phyloP scores from a whole-genome alignment of 2,329 filamentous ascomycete species.

The Alternaria dauci region DNA sequence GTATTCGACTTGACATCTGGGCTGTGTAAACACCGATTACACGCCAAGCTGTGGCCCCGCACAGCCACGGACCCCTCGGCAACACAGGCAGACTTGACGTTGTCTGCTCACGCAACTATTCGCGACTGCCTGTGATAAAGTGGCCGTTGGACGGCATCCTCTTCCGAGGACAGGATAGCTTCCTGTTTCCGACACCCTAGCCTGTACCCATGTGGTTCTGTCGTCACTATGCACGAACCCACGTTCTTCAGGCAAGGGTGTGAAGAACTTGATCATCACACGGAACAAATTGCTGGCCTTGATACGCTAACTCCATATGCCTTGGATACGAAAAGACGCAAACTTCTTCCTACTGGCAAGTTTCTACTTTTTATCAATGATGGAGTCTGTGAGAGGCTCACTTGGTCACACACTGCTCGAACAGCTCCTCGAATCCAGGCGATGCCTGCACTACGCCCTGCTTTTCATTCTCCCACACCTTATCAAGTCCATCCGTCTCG shows the following conservation, averaged over 20 bases:
- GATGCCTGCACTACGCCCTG: constrained; percentile 12
- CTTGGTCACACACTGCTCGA: constrained; percentile 13
- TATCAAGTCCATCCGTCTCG: constrained; percentile 17
- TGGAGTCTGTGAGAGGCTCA: not conserved
- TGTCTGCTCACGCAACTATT: constrained; percentile 15
- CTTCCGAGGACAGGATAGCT: constrained; percentile 1
- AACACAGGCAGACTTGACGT: constrained; percentile 6
- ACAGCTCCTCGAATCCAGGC: constrained; percentile 18
- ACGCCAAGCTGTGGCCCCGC: constrained; percentile 4
- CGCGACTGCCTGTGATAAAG: constrained; percentile 1
- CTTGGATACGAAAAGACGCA: not conserved
- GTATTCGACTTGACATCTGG: not conserved
- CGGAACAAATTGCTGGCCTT: not conserved
- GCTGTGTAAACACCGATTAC: constrained; percentile 2
- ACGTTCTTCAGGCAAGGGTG: not conserved
- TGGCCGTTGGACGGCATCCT: constrained; percentile 1
- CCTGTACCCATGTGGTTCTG: constrained; percentile 1
- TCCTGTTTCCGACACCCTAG: constrained; percentile 1
- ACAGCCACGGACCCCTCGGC: constrained; percentile 12
- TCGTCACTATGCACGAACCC: constrained; percentile 16
- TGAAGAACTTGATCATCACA: constrained; percentile 6
- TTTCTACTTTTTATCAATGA: not conserved
- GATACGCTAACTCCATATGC: not conserved
- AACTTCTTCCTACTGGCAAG: not conserved
- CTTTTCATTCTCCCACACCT: constrained; percentile 30